phyloP scores from a whole-genome alignment of 2,329 filamentous ascomycete species.

The Hortaea werneckii region DNA sequence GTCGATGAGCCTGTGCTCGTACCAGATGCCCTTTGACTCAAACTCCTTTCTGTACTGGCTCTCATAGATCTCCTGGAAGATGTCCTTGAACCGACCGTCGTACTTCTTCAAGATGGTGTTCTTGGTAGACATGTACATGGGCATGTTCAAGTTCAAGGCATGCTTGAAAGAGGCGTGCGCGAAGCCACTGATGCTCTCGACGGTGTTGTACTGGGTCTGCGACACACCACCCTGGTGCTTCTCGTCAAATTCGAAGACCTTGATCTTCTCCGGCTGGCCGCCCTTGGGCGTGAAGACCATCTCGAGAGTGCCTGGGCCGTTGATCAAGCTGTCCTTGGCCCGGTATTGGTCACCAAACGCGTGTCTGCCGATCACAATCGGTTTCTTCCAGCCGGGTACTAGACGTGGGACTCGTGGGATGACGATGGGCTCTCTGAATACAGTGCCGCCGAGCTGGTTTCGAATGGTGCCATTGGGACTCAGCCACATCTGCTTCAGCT shows the following conservation, averaged over 20 bases:
- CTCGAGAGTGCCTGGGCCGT: conserved; percentile 75
- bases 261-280: conserved; percentile 70
- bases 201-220: conserved; percentile 96
- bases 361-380: conserved; percentile 97
- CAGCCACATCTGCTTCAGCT: conserved; percentile 99
- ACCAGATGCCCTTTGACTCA: conserved; percentile 90
- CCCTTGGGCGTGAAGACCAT: conserved; percentile 87
- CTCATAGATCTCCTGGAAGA: conserved; percentile 96
- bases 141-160: conserved; percentile 72
- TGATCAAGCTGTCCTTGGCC: conserved; percentile 80
- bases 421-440: conserved; percentile 98
- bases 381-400: conserved; percentile 95
- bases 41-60: conserved; percentile 77
- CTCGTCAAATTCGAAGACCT: conserved; percentile 82
- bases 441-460: conserved; percentile 73
- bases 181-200: conserved; percentile 89
- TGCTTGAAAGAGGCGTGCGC: conserved; percentile 96
- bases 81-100: conserved; percentile 97
- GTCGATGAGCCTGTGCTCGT: conserved; percentile 97
- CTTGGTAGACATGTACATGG: conserved; percentile 99
- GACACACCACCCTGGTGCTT: conserved; percentile 65
- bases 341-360: conserved; percentile 98
- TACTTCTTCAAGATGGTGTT: conserved; percentile 99
- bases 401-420: conserved; percentile 87
- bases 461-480: conserved; percentile 86